Base-by-base conservation (phyloP, 805 yeast species). In the Ogataea nonfermentans region DNA sequence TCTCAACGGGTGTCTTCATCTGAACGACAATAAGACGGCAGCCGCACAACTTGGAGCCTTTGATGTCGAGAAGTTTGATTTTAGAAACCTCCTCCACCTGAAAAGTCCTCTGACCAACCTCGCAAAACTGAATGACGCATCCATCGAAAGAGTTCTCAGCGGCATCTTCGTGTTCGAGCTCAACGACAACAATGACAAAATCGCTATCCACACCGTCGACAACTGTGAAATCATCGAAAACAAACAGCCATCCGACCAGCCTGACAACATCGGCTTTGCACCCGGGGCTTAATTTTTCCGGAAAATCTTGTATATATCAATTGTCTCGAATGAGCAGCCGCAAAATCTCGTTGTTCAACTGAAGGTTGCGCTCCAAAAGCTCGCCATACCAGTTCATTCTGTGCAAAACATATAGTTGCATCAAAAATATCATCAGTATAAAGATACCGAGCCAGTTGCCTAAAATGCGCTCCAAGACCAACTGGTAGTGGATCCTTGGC, bases 101-200 rank as follows among this genome's bases (percentile, higher is more conserved):
- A 37, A 32, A 6, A 14, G 27, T 19, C 30, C 39, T 15, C 20
- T 9, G 8, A 16, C 35, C 10, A 29, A 24, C 10, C 35, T 38
- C 9, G 28, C 39, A 25, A 40, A 35, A 10, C 24, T 28, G 10
- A 24, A 29, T 16, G 45, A 32, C 29, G n/a, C 15, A 12, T 44
- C 52, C 26, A 47, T 53, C 12, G 65, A 74, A 43, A 48, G 79
- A 29, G 62, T 71, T 3, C 27, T 70, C 14, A 52, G 62, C 24
- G 91, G 90, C 1, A 57, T 79, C 3, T 83, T 83, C 51, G 68
- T 81, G 6, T 82, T 82, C 53, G 90, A 83, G 52, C 65, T 84
- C 41, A 76, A 71, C 51, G 70, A 69, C 16, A 62, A 65, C n/a
- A 79, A 80, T 53, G 71, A 74, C 41, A 56, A 66, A 44, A 74